Conservation (phyloP, 768 basidiomycete genomes). For the Podaxis rugospora region DNA sequence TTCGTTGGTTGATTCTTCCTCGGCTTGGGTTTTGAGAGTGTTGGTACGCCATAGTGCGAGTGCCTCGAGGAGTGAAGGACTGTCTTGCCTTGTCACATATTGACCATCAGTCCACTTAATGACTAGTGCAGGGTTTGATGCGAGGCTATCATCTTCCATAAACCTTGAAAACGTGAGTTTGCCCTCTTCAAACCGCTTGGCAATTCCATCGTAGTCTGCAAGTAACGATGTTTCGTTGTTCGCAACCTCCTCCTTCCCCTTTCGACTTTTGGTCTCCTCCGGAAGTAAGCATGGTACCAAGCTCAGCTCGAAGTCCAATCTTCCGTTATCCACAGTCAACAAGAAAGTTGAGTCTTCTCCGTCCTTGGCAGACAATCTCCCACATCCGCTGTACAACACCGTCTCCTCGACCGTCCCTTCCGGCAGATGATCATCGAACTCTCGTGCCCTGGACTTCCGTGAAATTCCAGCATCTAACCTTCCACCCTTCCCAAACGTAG, state of each 20-base stretch:
- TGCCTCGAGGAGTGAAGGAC: slow-evolving; percentile 71
- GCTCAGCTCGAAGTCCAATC: slow-evolving; percentile 72
- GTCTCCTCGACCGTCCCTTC: slow-evolving; percentile 24
- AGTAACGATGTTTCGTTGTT: slow-evolving; percentile 19
- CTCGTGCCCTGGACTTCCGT: slow-evolving; percentile 23
- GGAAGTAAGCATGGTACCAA: slow-evolving; percentile 35
- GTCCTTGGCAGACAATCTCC: slow-evolving; percentile 16
- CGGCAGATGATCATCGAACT: slow-evolving; percentile 20
- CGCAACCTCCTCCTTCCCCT: slow-evolving; percentile 19
- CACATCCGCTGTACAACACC: slow-evolving; percentile 11
- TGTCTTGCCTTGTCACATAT: slow-evolving; percentile 75
- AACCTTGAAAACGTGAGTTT: slow-evolving; percentile 64
- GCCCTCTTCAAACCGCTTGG: slow-evolving; percentile 51
- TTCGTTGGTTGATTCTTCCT: slow-evolving; percentile 13
- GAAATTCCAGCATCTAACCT: slow-evolving; percentile 26
- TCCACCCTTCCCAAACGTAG: slow-evolving; percentile 45
- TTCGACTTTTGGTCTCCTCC: slow-evolving; percentile 17
- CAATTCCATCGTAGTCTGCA: slow-evolving; percentile 49
- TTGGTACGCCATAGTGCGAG: slow-evolving; percentile 65
- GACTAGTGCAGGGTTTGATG: slow-evolving; percentile 62
- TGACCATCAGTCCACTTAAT: slow-evolving; percentile 62
- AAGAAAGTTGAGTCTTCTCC: slow-evolving; percentile 61
- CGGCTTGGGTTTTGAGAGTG: slow-evolving; percentile 24
- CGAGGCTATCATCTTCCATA: slow-evolving; percentile 57
- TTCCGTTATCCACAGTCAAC: slow-evolving; percentile 55